Percentiles rank a stretch among this genome's conserved stretches.
Conservation (phyloP, 2,329 filamentous ascomycete species). For the Scedosporium aurantiacum region DNA sequence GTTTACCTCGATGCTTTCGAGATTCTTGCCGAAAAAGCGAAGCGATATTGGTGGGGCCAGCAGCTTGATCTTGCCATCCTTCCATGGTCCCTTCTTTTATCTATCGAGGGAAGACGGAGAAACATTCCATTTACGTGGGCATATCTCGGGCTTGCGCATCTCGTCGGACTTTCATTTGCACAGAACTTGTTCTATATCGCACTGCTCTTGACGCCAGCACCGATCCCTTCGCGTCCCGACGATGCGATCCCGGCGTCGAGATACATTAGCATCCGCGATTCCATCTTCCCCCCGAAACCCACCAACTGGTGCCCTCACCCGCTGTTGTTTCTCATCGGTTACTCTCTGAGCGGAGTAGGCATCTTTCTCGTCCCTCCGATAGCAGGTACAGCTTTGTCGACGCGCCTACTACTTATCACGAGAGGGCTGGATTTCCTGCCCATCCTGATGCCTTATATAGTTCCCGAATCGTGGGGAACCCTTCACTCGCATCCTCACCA, state of each 20-base stretch:
- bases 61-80: conserved; percentile 45
- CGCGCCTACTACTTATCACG: conserved; percentile 19
- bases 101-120: conserved; percentile 46
- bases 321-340: conserved; percentile 20
- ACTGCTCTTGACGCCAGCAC: conserved; percentile 43
- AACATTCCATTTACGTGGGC: conserved; percentile 43
- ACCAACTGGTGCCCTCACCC: conserved; percentile 30
- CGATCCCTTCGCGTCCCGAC: conserved; percentile 21
- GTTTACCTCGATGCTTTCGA: conserved; percentile 41
- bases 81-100: conserved; percentile 45
- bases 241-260: conserved; percentile 18
- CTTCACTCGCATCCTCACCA: conserved; percentile 28
- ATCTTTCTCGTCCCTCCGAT: conserved; percentile 28
- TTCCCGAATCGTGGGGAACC: conserved; percentile 37
- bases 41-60: conserved; percentile 51
- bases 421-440: conserved; percentile 32
- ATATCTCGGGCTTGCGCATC: conserved; percentile 47
- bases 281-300: conserved; percentile 28
- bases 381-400: conserved; percentile 28
- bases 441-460: conserved; percentile 32
- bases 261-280: conserved; percentile 18
- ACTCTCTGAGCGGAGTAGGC: conserved; percentile 23
- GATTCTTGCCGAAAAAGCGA: conserved; percentile 41
- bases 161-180: conserved; percentile 49
- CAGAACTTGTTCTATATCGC: conserved; percentile 53